Conservation (phyloP, 2,329 filamentous ascomycete species). For the Ophiosphaerella narmari region DNA sequence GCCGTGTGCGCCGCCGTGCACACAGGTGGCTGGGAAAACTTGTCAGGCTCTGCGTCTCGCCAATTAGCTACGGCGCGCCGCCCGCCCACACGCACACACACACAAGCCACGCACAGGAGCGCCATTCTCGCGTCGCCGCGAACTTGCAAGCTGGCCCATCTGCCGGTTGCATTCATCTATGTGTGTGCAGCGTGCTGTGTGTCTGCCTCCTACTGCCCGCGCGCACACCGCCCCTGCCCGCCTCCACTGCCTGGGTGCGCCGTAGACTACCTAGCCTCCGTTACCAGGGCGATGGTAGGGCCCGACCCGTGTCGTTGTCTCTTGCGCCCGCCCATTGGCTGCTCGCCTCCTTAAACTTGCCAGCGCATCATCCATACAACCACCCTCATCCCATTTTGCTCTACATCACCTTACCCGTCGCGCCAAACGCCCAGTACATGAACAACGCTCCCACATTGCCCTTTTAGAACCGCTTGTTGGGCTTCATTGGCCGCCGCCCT, state of each 20-base stretch:
- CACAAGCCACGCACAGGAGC: no score
- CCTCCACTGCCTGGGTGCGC: neutral
- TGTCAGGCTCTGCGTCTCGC: neutral
- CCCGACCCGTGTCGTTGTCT: constrained; percentile 9
- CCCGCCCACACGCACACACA: no score
- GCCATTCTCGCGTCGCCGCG: no score
- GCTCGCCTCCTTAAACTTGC: constrained; percentile 17
- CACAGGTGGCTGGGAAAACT: constrained; percentile 6
- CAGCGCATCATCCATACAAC: constrained; percentile 34
- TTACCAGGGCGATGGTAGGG: constrained; percentile 20
- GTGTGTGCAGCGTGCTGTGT: no score
- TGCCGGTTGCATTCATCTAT: neutral
- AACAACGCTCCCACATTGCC: neutral
- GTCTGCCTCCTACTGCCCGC: neutral
- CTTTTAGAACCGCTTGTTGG: constrained; percentile 40
- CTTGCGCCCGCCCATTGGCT: constrained; percentile 16
- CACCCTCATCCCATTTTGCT: constrained; percentile 3
- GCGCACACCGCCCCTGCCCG: constrained; percentile 1
- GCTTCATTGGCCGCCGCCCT: constrained; percentile 58
- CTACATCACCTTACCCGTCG: constrained; percentile 4
- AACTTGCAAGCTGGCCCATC: no score
- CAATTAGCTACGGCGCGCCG: no score
- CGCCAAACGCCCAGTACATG: constrained; percentile 21
- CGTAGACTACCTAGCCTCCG: constrained; percentile 7
- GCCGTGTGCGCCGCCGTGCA: neutral